Base-by-base conservation (phyloP, 1,284 basidiomycete species). In the Naganishia cerealis region DNA sequence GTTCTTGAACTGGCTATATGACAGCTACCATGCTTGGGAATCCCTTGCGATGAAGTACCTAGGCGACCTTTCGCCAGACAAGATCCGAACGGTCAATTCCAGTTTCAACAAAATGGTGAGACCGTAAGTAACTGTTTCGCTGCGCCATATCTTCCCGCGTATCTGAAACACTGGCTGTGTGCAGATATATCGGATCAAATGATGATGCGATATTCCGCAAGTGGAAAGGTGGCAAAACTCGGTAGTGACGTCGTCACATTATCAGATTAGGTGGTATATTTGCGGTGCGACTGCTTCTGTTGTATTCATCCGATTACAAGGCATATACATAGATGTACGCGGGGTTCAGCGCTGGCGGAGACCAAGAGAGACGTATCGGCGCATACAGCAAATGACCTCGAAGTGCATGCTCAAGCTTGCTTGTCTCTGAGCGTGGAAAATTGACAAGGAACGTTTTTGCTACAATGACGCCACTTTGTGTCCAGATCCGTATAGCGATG, bases 11-110 rank as follows among this genome's bases (percentile, higher is more conserved):
- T 3, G 21, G n/a, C 42, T 24, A 26, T 48, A 9, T 18, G 18
- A 33, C 13, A 79, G 78, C 21, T 82, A 81, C 69, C 81, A 82
- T 69, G 79, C 81, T 0, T 82, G 81, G 81, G 81, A 82, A 72
- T 77, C 75, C 13, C 69, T 81, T 7, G 80, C 81, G 9, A 80
- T 79, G 78, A 69, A 73, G 42, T 81, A 77, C 63, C 73, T 82
- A 24, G 26, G 61, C 0, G 71, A 72, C 8, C 72, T 82, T 21
- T 76, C 75, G 6, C 81, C 81, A 0, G 57, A 72, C 8, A 68
- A 63, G 1, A 78, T 82, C 38, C 71, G 75, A 29, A 71, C 73
- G 46, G 68, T 73, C n/a, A 71, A 79, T 58, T 79, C 76, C 43
- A 79, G 78, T 57, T 82, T 82, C 69, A 75, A 79, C 65, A 70